Evolutionary conservation across 257 asterid species (phyloP).

Genomic region (Solanum sitiens): DNA sequence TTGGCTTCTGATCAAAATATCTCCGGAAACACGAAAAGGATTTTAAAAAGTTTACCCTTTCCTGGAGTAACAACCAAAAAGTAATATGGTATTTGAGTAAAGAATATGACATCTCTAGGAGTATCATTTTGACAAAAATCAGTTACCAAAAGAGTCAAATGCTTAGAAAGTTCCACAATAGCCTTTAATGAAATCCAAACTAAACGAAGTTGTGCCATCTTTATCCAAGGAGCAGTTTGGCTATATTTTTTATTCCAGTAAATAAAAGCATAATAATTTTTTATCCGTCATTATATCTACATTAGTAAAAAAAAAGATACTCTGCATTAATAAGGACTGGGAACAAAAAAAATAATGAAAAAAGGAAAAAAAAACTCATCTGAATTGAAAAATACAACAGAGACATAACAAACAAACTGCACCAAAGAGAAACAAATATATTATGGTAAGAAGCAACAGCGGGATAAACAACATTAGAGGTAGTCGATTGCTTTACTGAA

Average conservation of each 20-base stretch:
- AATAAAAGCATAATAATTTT: neutral
- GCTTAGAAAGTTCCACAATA: too few species aligned
- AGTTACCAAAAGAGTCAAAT: too few species aligned
- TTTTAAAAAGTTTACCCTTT: neutral
- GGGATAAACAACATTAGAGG: neutral
- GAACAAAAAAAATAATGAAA: too few species aligned
- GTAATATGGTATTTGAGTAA: neutral
- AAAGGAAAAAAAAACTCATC: too few species aligned
- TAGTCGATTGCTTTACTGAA: too few species aligned
- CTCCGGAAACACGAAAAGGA: slow-evolving; percentile 28
- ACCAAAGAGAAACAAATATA: too few species aligned
- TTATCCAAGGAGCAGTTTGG: neutral
- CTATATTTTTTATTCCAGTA: neutral
- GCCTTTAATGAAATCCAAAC: too few species aligned
- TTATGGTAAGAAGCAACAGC: neutral
- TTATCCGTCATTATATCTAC: neutral
- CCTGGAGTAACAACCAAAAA: neutral
- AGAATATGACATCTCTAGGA: neutral
- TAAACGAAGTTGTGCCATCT: too few species aligned
- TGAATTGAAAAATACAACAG: too few species aligned
- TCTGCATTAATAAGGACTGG: neutral
- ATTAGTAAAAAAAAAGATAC: neutral
- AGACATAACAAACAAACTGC: too few species aligned
- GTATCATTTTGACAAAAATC: too few species aligned
- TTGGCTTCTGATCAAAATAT: slow-evolving; percentile 55